phyloP scores from a whole-genome alignment of 208 protist species.

The Leishmania major region DNA sequence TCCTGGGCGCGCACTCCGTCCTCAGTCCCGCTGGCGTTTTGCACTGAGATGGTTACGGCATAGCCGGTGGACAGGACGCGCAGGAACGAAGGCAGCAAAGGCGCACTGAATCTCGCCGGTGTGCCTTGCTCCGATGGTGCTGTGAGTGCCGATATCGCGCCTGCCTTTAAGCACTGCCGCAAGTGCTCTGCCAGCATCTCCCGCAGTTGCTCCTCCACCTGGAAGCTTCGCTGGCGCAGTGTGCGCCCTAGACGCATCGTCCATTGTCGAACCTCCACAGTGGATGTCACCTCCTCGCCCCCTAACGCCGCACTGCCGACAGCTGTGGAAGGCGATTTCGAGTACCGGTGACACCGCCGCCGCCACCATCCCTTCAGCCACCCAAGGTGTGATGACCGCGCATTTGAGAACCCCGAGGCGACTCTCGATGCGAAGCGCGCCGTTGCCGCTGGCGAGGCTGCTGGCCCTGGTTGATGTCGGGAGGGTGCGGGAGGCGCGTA shows the following conservation, averaged over 20 bases:
- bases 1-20: background rate
- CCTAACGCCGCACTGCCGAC: background rate
- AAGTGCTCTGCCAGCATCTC: constrained; percentile 1
- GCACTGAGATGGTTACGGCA: constrained; percentile 10
- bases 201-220: constrained; percentile 1
- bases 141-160: background rate
- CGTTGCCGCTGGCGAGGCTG: background rate
- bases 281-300: background rate
- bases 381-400: background rate
- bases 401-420: background rate
- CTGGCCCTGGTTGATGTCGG: background rate
- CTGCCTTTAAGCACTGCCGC: background rate
- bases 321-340: background rate
- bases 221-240: constrained; percentile 1
- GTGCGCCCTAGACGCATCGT: background rate
- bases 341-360: background rate
- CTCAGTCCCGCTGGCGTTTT: background rate
- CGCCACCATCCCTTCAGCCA: background rate
- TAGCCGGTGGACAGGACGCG: constrained; percentile 19
- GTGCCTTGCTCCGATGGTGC: background rate
- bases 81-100: background rate
- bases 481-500: background rate
- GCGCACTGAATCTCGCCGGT: background rate
- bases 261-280: constrained; percentile 4
- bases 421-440: background rate